Evolutionary conservation across 805 yeast species (phyloP).

Genomic region (Metschnikowia lochheadii): DNA sequence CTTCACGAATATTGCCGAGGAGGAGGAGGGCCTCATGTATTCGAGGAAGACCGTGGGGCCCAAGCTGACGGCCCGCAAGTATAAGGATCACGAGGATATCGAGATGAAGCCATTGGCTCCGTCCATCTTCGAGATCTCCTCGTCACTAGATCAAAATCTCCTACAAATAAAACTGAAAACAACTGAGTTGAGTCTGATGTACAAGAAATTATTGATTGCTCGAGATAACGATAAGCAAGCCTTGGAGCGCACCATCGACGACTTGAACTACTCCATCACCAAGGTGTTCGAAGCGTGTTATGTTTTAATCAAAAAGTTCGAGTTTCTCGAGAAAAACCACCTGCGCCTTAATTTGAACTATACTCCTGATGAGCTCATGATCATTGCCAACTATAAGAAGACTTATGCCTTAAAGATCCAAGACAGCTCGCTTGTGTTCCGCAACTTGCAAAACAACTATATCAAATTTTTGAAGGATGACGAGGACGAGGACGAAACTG

Average conservation of each 20-base stretch:
- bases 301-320: constrained; percentile 64
- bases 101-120: constrained; percentile 74
- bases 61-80: not conserved
- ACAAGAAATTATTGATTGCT: constrained; percentile 80
- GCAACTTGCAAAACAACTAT: constrained; percentile 86
- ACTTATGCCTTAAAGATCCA: constrained; percentile 84
- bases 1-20: constrained; percentile 43
- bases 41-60: constrained; percentile 16
- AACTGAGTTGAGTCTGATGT: constrained; percentile 60
- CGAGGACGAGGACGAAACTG: constrained; percentile 49
- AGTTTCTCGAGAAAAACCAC: constrained; percentile 37
- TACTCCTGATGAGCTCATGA: constrained; percentile 48
- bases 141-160: constrained; percentile 64
- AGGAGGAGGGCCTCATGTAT: constrained; percentile 57
- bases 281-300: constrained; percentile 76
- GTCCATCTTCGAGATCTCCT: constrained; percentile 66
- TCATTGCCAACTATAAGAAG: constrained; percentile 78
- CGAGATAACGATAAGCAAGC: constrained; percentile 77
- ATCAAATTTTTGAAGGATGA: constrained; percentile 80
- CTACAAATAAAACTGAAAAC: constrained; percentile 49
- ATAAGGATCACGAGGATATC: constrained; percentile 31
- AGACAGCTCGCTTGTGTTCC: constrained; percentile 66
- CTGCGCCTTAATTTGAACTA: constrained; percentile 39
- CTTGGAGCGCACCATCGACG: constrained; percentile 77
- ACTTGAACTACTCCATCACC: constrained; percentile 69